Evolutionary conservation across 2,329 filamentous ascomycete species (phyloP), one percentile per base, ranked within the genome.

Genomic region (Exophiala aquamarina): DNA sequence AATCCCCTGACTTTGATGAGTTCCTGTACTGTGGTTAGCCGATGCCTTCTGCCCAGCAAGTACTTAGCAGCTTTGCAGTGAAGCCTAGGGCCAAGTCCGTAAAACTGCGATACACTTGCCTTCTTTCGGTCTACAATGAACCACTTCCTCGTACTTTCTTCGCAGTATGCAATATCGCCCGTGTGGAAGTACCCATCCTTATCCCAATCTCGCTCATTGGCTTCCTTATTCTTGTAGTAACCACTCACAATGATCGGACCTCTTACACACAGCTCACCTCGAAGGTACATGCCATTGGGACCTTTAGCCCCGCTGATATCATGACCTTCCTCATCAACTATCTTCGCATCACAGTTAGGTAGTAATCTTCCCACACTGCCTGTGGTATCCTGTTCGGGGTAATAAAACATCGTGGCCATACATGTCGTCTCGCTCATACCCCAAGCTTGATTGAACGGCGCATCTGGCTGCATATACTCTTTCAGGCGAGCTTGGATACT

Each of bases 91-190:
- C n/a, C n/a, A n/a, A n/a, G n/a, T n/a, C n/a, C n/a, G n/a, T n/a
- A 10, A 17, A 15, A 5, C 21, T 15, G 17, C 9, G 15, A 9
- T 59, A 23, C 57, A 46, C 60, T 36, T 35, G 60, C 59, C 48
- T 65, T 50, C 34, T 50, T 53, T 11, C 47, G 32, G 20, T 46
- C 50, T 13, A 53, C 50, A 17, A 53, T 53, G 21, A 89, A 84
- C 38, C 95, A 66, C 61, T 95, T 90, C 66, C 41, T 48, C 5
- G 44, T 95, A 87, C 55, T 83, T 71, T 3, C 77, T 75, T 10
- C 93, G 71, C 3, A 92, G 70, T 0, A 85, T 0, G 66, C 74
- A 17, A 82, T 72, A 52, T 82, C 79, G 0, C 79, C 78, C 0
- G 78, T 81, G 38, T 77, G 74, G 59, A 77, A 79, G 60, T 70